Base-by-base conservation (phyloP, 345 rosid genomes). In the Rhizophora apiculata region DNA sequence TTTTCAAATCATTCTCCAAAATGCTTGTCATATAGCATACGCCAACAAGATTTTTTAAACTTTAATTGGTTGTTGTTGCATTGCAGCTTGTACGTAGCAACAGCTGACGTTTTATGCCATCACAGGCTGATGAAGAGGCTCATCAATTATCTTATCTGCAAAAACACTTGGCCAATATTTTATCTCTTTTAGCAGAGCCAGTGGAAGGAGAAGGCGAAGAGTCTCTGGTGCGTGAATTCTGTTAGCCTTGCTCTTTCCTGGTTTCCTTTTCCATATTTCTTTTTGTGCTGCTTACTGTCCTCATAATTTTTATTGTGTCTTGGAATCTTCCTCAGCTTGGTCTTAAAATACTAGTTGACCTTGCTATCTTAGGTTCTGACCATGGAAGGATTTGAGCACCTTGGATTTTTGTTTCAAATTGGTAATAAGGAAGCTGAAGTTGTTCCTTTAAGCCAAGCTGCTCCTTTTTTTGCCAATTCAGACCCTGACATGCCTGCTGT, bases 401-500 rank as follows among this genome's bases (percentile, higher is more conserved):
- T 96, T 69, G 97, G 95, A 43, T 86, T 92, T 81, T 88, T 96
- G 70, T 61, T 96, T 81, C 99, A 92, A 65, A 84, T 96, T 85
- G 96, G 97, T 59, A 96, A 89, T 56, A 96, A 85, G 80, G 95
- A 88, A 71, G 78, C 87, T 51, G 96, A 90, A 84, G 89, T 81
- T 70, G 80, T 82, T 75, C 85, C 94, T 51, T 67, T 96, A 78
- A 86, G 90, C 81, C 95, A 92, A 82, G 90, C 94, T 49, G 82
- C 98, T 79, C 97, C 97, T 0, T 92, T 96, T 86, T 96, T 92
- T 30, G 97, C 99, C 60, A 92, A 96, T 83, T 89, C 99, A 39
- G 99, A 96, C 85, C 97, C 99, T 8, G 98, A 90, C 81, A 96
- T 92, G 99, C 99, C 98, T 57, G 98, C 98, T 63, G 95, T 82